Percentiles rank a stretch among this genome's conserved stretches.
Conservation (phyloP, 495 filamentous ascomycete species). For the Xylaria flabelliformis region DNA sequence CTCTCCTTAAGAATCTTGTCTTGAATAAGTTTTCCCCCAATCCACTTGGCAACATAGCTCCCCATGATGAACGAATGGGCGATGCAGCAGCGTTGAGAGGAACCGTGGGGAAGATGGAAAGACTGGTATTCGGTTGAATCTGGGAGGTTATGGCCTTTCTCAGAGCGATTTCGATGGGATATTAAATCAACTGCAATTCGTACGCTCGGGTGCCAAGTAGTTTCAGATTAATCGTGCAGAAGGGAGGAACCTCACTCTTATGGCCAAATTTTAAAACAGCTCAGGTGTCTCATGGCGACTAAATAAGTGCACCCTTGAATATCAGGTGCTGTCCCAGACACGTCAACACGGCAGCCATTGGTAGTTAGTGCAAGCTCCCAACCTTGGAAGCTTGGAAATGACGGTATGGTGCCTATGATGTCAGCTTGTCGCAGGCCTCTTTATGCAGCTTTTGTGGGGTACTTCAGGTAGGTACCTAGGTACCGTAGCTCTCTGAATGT, state of each 20-base stretch:
- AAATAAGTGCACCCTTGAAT: neutral
- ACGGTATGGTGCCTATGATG: slow-evolving; percentile 16
- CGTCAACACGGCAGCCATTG: neutral
- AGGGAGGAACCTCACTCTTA: neutral
- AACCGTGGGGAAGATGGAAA: neutral
- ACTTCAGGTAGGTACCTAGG: too few species aligned
- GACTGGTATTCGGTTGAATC: neutral
- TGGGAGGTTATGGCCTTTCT: neutral
- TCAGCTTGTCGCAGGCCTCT: neutral
- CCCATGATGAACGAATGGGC: slow-evolving; percentile 32
- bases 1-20: slow-evolving; percentile 72
- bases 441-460: neutral
- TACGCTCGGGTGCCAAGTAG: slow-evolving; percentile 11
- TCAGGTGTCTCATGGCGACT: neutral
- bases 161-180: neutral
- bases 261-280: neutral
- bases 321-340: slow-evolving; percentile 5
- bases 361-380: neutral
- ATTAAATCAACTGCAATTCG: neutral
- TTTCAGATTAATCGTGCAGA: slow-evolving; percentile 4
- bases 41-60: slow-evolving; percentile 54
- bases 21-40: slow-evolving; percentile 62
- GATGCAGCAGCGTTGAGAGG: slow-evolving; percentile 9
- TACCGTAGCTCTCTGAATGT: neutral
- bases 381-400: slow-evolving; percentile 17